Evolutionary conservation across 116 monocot species (phyloP).

Genomic region (Posidonia oceanica): DNA sequence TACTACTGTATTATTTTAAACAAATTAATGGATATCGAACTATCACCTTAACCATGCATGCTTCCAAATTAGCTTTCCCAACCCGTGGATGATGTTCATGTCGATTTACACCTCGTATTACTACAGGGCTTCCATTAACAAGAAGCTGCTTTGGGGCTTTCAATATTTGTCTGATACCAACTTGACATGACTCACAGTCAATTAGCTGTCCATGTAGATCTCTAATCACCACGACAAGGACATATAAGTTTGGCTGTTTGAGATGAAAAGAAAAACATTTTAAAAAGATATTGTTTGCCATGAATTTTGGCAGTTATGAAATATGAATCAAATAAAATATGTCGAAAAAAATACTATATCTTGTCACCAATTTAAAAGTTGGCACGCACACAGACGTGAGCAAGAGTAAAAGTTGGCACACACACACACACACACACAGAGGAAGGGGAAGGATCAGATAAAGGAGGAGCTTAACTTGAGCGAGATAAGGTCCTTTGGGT

Average conservation of each 20-base stretch:
- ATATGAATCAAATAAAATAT: no score
- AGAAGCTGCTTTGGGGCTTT: conserved; percentile 76
- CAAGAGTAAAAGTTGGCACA: no score
- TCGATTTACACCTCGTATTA: conserved; percentile 90
- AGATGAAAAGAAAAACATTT: not conserved
- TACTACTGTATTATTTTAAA: not conserved
- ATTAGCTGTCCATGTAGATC: conserved; percentile 62
- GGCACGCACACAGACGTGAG: no score
- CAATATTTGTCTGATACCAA: conserved; percentile 75
- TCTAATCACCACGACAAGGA: conserved; percentile 80
- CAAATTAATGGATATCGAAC: not conserved
- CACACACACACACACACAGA: no score
- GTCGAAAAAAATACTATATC: no score
- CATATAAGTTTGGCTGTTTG: conserved; percentile 89
- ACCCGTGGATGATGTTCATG: conserved; percentile 96
- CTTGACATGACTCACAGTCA: conserved; percentile 98
- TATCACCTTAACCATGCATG: conserved; percentile 93
- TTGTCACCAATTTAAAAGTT: no score
- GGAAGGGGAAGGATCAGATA: no score
- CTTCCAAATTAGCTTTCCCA: conserved; percentile 86
- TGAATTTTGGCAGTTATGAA: no score
- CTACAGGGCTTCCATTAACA: conserved; percentile 78
- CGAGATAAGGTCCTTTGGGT: no score
- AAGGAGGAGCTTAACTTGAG: no score
- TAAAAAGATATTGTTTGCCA: no score